Evolutionary conservation across 345 rosid species (phyloP), one percentile per base, ranked within the genome.

Genomic region (Laguncularia racemosa): DNA sequence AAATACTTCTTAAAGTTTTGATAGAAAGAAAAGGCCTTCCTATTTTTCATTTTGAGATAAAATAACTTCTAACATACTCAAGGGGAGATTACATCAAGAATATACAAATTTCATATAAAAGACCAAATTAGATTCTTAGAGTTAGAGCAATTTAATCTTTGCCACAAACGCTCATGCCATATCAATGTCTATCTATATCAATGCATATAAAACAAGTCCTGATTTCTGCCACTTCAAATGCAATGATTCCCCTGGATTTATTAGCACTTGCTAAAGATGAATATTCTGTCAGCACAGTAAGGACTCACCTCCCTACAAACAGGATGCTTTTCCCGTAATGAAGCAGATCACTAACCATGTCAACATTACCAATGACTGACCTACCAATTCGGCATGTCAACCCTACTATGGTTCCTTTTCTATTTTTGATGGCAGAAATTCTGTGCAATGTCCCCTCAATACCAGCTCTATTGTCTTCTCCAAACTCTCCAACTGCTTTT

Each of bases 391-490:
- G 77, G 44, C 84, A 81, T 43, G 89, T 85, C 55, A 85, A 53
- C 59, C 93, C 89, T 45, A 83, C 84, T 11, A 85, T 49, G 0
- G 54, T 51, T 38, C 83, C 85, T 67, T 83, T 77, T 60, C 82
- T 67, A 61, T 74, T 83, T 58, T 79, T 78, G 58, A 85, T 77
- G 6, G 89, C 82, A 23, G 83, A 81, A 63, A 85, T 81, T 62
- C 85, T 72, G 23, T 85, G 93, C 77, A 85, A 63, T 56, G 84
- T 85, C 16, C 89, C 82, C 33, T 83, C 84, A 51, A 83, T 83
- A 33, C 87, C 87, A 68, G 87, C 86, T 52, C 89, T 73, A 62
- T 81, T 85, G 68, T 81, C 85, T 46, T 68, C 79, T 14, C 82
- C 78, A 47, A 85, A 85, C 48, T 77, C 83, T 59, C 84, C 87